Percentiles rank a stretch among this genome's conserved stretches.
phyloP scores from a whole-genome alignment of 495 filamentous ascomycete genomes.

The Haplographium delicatum region DNA sequence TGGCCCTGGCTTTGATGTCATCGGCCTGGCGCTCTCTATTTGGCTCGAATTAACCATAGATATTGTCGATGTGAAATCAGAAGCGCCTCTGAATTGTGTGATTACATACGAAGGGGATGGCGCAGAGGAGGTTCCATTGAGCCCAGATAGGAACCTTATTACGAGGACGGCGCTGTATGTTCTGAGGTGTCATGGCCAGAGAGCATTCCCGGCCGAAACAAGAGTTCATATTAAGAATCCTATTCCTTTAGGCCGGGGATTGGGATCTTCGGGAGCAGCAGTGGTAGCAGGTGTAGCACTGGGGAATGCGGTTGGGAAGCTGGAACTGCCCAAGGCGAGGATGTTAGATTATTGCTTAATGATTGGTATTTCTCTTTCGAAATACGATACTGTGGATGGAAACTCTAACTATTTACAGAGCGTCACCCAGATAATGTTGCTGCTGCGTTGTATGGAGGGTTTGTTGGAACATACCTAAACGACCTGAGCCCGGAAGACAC shows the following conservation, averaged over 20 bases:
- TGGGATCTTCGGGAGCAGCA: constrained; percentile 89
- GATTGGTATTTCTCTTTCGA: constrained; percentile 53
- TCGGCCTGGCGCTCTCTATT: constrained; percentile 87
- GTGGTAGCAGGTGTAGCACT: constrained; percentile 91
- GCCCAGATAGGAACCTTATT: constrained; percentile 80
- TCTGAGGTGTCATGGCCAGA: constrained; percentile 79
- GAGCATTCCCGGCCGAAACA: constrained; percentile 77
- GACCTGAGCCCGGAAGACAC: constrained; percentile 82
- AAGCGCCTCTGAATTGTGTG: constrained; percentile 71
- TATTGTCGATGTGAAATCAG: constrained; percentile 50
- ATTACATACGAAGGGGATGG: constrained; percentile 85
- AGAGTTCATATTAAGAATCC: constrained; percentile 88
- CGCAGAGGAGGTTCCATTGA: constrained; percentile 65
- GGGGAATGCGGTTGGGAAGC: constrained; percentile 78
- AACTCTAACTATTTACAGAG: constrained; percentile 38
- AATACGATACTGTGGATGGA: neutral
- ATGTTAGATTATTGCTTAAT: constrained; percentile 94
- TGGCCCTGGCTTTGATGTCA: constrained; percentile 94
- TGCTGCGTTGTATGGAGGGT: constrained; percentile 91
- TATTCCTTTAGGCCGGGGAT: constrained; percentile 83
- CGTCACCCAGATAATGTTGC: constrained; percentile 97
- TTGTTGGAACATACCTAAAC: constrained; percentile 91
- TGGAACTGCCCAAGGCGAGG: constrained; percentile 73
- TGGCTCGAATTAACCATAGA: constrained; percentile 81
- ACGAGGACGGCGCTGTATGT: constrained; percentile 90